Base-by-base conservation (phyloP, 306 rosid species). In the Neltuma alba region DNA sequence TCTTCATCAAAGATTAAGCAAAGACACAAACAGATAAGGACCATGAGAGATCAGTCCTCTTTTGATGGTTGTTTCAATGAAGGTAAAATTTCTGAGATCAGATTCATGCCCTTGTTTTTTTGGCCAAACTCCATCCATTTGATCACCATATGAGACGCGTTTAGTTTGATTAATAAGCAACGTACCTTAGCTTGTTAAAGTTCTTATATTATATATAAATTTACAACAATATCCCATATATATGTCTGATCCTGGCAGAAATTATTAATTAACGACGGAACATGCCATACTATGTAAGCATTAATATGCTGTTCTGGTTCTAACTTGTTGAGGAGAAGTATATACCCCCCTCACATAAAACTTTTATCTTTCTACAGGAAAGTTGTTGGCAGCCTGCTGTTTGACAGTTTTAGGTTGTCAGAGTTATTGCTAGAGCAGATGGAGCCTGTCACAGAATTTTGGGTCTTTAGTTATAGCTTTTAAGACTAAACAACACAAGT, bases 201-300 rank as follows among this genome's bases (percentile, higher is more conserved):
- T 50, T 18, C 8, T 50, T 18, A 52, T 52, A 80, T 70, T 72
- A 50, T 20, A 52, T 78, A 80, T 38, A 52, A 52, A 52, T 21
- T 57, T 57, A 57, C 63, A 57, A 4, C 5, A 7, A 3, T 28
- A 23, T 57, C 47, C 81, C 70, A 37, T 54, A 48, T 48, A 15
- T n/a, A 54, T 21, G 60, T n/a, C 27, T 2, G 12, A 54, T 18
- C 13, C 28, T 54, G n/a, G 76, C 31, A 50, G 37, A 55, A 41
- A 72, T 21, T n/a, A n/a, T n/a, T n/a, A 80, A 79, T 79, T 81
- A 63, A 74, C 47, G 47, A 67, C 41, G 57, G 13, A 82, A 63
- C 77, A 72, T 80, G 33, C 55, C 87, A 38, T 82, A 88, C 78
- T 85, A 87, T 78, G 78, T 68, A 27, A n/a, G 23, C 1, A 54